Evolutionary conservation across 352 stramenopile species (phyloP), one percentile per base, ranked within the genome.

Genomic region (Globisporangium heterothallicum): DNA sequence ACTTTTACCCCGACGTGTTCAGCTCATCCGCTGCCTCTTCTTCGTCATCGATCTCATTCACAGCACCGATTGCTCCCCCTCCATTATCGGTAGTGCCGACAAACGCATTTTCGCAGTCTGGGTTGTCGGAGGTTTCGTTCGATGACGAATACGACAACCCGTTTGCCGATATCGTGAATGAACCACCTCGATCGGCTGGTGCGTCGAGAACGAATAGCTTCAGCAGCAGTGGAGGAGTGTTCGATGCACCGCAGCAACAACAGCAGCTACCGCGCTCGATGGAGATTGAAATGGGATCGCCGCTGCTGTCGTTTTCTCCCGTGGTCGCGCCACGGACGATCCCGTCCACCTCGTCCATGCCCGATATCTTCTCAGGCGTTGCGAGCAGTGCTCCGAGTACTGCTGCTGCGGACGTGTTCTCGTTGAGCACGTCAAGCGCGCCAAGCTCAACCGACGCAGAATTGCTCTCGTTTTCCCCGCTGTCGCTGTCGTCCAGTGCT

Each of bases 1-100:
- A 74, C 55, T 66, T 61, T n/a, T 78, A 75, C 36, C 62, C 61
- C 4, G 55, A 72, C 62, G 55, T 75, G 0, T 80, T 77, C 36
- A 63, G 56, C 1, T 42, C 44, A 3, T 58, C 65, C 8, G 41
- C 59, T 12, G 64, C 66, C 6, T 68, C 66, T 43, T 56, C 53
- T 14, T 49, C 56, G 6, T 65, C 64, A 6, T 14, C 42, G 5
- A 25, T 34, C 2, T 47, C 44, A 19, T n/a, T 50, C 12, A 22
- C 18, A 38, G 32, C 32, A 38, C 32, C n/a, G n/a, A n/a, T n/a
- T n/a, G n/a, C n/a, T n/a, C n/a, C n/a, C 9, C 19, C 41, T 44
- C 24, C 18, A 22, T 14, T 55, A 5, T 40, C 52, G 6, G 44
- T n/a, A n/a, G n/a, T n/a, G n/a, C n/a, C n/a, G n/a, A n/a, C n/a